A percentile compares a stretch with the other conserved stretches of the same genome.
These are phyloP conservation scores for Fusarium anguioides DNA, from an alignment of 2,329 filamentous ascomycete genomes.

Conservation along the genomic window DNA sequence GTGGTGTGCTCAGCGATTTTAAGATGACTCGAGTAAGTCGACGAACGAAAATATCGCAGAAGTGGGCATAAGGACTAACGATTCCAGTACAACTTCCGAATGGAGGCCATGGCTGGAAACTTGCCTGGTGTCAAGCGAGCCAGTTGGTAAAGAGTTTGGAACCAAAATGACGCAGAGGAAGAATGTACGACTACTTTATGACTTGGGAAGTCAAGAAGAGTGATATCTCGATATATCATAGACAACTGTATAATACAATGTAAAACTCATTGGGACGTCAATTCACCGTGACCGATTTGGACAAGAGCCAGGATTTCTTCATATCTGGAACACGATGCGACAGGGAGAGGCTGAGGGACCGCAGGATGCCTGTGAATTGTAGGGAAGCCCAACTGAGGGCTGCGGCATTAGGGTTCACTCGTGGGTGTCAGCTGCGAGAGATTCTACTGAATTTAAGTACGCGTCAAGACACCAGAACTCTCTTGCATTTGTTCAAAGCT, in stretches of 20 bases:
- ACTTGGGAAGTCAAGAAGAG: background rate
- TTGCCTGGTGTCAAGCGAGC: slow-evolving; percentile 95
- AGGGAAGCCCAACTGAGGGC: too few species aligned
- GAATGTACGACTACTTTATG: slow-evolving; percentile 41
- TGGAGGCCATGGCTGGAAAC: slow-evolving; percentile 86
- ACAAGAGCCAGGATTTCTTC: background rate
- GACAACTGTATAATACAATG: slow-evolving; percentile 44
- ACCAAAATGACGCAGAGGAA: background rate
- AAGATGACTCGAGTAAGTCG: slow-evolving; percentile 85
- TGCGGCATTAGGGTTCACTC: too few species aligned
- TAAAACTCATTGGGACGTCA: slow-evolving; percentile 6
- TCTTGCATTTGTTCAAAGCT: too few species aligned
- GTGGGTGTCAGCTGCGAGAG: too few species aligned
- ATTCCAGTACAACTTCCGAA: slow-evolving; percentile 86
- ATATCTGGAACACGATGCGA: background rate
- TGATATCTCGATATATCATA: slow-evolving; percentile 10
- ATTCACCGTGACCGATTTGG: background rate
- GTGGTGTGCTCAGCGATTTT: slow-evolving; percentile 93
- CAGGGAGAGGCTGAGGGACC: background rate
- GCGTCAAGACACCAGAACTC: too few species aligned
- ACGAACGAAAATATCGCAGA: background rate
- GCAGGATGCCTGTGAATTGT: background rate
- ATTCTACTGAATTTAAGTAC: too few species aligned
- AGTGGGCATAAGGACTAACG: slow-evolving; percentile 40
- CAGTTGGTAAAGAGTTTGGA: slow-evolving; percentile 77